Evolutionary conservation across 140 eudicot species (phyloP).

Genomic region (Stevia rebaudiana): DNA sequence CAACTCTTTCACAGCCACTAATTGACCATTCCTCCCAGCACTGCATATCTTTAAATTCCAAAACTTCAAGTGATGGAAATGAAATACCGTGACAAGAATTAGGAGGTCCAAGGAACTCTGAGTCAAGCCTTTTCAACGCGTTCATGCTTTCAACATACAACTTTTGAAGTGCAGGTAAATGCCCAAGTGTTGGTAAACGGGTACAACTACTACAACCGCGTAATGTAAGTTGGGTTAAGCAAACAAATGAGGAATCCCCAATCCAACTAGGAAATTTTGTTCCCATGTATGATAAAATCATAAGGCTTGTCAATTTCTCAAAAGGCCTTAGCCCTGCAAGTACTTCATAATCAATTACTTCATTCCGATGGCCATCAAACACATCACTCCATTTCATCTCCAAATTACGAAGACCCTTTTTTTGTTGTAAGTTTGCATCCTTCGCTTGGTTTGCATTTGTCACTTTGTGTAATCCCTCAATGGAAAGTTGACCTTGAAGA

Average conservation of each 20-base stretch:
- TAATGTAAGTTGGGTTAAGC: conserved; percentile 16
- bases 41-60: conserved; percentile 25
- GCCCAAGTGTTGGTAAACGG: conserved; percentile 35
- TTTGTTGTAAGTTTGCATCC: too few species aligned
- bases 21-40: conserved; percentile 26
- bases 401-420: too few species aligned
- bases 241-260: conserved; percentile 12
- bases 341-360: conserved; percentile 10
- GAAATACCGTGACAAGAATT: neutral
- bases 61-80: conserved; percentile 26
- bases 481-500: too few species aligned
- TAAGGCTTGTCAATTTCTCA: conserved; percentile 19
- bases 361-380: neutral
- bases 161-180: conserved; percentile 30
- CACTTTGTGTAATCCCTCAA: too few species aligned
- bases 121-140: conserved; percentile 27
- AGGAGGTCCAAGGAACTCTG: conserved; percentile 12
- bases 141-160: conserved; percentile 30
- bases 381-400: too few species aligned
- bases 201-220: conserved; percentile 18
- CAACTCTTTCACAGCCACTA: neutral
- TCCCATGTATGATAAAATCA: conserved; percentile 21
- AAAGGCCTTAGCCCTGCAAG: conserved; percentile 28
- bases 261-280: conserved; percentile 40
- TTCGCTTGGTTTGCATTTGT: too few species aligned